Percentiles rank a stretch among this genome's conserved stretches.
Evolutionary conservation across 768 basidiomycete genomes (phyloP).

Genomic region (Piloderma croceum): DNA sequence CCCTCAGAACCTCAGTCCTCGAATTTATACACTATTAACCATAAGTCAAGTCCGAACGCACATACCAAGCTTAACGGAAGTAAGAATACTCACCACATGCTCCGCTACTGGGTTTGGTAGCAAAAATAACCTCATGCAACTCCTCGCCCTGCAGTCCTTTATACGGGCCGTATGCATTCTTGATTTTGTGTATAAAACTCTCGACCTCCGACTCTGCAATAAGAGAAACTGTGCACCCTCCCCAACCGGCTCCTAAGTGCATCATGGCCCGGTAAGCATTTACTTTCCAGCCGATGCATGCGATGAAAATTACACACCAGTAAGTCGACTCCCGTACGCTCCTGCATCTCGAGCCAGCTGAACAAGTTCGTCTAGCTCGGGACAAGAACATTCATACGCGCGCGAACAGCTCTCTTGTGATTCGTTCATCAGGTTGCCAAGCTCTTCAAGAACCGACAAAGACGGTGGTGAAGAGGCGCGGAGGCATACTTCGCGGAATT

Average conservation of each 20-base stretch:
- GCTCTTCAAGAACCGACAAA: slow-evolving; percentile 33
- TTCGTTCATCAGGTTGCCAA: slow-evolving; percentile 75
- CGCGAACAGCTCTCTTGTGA: slow-evolving; percentile 66
- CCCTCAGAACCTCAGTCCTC: slow-evolving; percentile 22
- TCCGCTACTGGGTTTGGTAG: slow-evolving; percentile 77
- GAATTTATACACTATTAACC: slow-evolving; percentile 22
- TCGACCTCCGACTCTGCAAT: slow-evolving; percentile 60
- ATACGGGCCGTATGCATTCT: slow-evolving; percentile 61
- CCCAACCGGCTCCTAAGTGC: slow-evolving; percentile 85
- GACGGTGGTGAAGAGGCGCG: slow-evolving; percentile 24
- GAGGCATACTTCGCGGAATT: slow-evolving; percentile 68
- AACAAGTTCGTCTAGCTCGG: slow-evolving; percentile 69
- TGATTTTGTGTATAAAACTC: slow-evolving; percentile 57
- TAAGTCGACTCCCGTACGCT: slow-evolving; percentile 78
- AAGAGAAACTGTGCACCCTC: slow-evolving; percentile 82
- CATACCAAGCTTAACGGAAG: background rate
- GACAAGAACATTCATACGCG: slow-evolving; percentile 74
- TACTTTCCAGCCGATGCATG: background rate
- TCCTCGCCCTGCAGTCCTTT: slow-evolving; percentile 49
- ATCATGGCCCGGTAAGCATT: background rate
- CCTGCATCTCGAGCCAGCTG: slow-evolving; percentile 61
- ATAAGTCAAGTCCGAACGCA: background rate
- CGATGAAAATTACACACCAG: slow-evolving; percentile 42
- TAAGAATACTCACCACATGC: slow-evolving; percentile 59
- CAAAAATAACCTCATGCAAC: slow-evolving; percentile 68